These are phyloP conservation scores for Fusarium pseudocircinatum DNA, from an alignment of 2,329 filamentous ascomycete species.

Conservation along the genomic window DNA sequence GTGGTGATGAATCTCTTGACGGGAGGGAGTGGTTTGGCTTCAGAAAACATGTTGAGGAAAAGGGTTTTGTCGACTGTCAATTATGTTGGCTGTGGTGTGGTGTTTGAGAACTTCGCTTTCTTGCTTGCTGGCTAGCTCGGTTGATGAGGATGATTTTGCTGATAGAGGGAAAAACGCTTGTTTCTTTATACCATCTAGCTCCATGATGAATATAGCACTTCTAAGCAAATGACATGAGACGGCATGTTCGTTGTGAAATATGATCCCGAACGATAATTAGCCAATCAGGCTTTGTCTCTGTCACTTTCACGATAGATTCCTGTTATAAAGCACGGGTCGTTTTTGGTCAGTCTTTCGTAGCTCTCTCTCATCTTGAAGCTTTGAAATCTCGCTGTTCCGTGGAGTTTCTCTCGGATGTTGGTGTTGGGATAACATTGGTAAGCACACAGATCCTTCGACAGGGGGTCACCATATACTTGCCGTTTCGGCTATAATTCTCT, in stretches of 20 bases:
- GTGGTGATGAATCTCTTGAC: constrained; percentile 37
- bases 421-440: constrained; percentile 1
- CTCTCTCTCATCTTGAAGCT: not conserved
- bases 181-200: not conserved
- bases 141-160: not conserved
- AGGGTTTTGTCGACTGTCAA: not conserved
- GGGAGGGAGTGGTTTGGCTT: constrained; percentile 22
- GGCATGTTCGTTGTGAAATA: not conserved
- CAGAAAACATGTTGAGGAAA: constrained; percentile 17
- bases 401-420: not conserved
- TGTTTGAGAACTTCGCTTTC: not conserved
- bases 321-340: not conserved
- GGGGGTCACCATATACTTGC: not conserved
- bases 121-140: not conserved
- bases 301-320: not conserved
- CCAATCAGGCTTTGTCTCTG: not conserved
- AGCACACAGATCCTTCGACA: not conserved
- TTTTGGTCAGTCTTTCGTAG: not conserved
- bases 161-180: not conserved
- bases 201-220: not conserved
- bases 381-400: constrained; percentile 16
- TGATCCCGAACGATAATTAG: not conserved
- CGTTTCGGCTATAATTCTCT: not conserved
- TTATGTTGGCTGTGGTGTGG: not conserved
- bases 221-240: not conserved